Evolutionary conservation across 768 basidiomycete species (phyloP), one percentile per base, ranked within the genome.

Genomic region (Boletales sp.): DNA sequence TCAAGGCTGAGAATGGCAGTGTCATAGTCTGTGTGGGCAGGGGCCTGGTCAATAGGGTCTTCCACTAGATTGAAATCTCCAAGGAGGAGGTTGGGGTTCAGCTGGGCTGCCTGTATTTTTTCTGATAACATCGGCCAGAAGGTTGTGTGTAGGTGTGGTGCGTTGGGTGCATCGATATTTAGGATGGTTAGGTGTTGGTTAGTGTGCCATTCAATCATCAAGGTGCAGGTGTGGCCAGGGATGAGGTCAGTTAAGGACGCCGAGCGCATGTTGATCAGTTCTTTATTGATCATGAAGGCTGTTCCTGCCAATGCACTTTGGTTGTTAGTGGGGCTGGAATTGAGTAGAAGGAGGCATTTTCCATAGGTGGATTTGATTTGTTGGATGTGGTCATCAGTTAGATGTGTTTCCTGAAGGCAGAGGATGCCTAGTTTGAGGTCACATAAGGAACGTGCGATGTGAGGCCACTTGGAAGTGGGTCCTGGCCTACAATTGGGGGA

Each of bases 11-110:
- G 49, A 0, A 75, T 33, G 55, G 65, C 51, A 0, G 12, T 10
- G 2, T 40, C 12, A 0, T 49, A 19, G 35, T 76, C 72, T 0
- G 13, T 1, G 0, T 55, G 51, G 0, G 48, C 32, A 2, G 74
- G 75, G 0, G 72, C 38, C 0, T 70, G 10, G 47, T 78, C 75
- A 0, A 76, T 50, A 0, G 53, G n/a, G 1, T 73, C 70, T 48
- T 78, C 72, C 0, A 71, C 68, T 1, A 77, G 30, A 51, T 80
- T 78, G 35, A 72, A 71, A 49, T 80, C 74, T 0, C 75, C 74
- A 0, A 69, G 34, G 40, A 79, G 49, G 0, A 74, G 10, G 25
- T 76, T 66, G 3, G 65, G 32, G 32, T 5, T n/a, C n/a, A 5
- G 5, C 13, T 5, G 2, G 32, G 32, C 5, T 33, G 2, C 32